These are phyloP conservation scores for Austroboletus novae-zelandiae DNA, from an alignment of 1,284 basidiomycete genomes.

Conservation along the genomic window DNA sequence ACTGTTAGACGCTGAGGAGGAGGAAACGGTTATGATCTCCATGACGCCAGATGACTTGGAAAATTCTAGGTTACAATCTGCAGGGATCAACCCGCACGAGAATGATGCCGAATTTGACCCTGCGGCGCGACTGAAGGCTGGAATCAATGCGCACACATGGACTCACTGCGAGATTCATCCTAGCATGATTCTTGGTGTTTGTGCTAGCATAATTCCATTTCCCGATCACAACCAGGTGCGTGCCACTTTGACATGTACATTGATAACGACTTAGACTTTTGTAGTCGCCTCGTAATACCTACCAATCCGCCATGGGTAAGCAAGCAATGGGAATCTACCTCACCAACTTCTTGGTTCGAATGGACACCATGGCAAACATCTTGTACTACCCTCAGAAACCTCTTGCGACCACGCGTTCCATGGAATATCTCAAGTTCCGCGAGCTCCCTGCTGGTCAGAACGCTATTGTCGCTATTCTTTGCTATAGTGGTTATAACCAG, in stretches of 20 bases:
- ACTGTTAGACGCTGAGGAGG: constrained; percentile 96
- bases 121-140: constrained; percentile 82
- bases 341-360: constrained; percentile 95
- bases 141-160: constrained; percentile 85
- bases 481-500: constrained; percentile 99
- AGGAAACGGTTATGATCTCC: constrained; percentile 99
- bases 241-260: constrained; percentile 7
- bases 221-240: constrained; percentile 97
- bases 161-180: constrained; percentile 99
- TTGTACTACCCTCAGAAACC: constrained; percentile 99
- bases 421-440: constrained; percentile 98
- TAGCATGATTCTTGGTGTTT: constrained; percentile 98
- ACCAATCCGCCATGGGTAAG: constrained; percentile 99
- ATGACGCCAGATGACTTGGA: constrained; percentile 98
- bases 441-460: constrained; percentile 98
- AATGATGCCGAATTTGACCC: constrained; percentile 80
- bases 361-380: constrained; percentile 99
- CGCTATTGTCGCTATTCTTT: constrained; percentile 96
- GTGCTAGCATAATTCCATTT: constrained; percentile 99
- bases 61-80: constrained; percentile 69
- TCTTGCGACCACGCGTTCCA: constrained; percentile 95
- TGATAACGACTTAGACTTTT: constrained; percentile 13
- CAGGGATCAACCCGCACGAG: constrained; percentile 56
- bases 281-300: constrained; percentile 98
- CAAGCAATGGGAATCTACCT: constrained; percentile 99